Evolutionary conservation across 345 rosid species (phyloP), one percentile per base, ranked within the genome.

Genomic region (Isatis tinctoria): DNA sequence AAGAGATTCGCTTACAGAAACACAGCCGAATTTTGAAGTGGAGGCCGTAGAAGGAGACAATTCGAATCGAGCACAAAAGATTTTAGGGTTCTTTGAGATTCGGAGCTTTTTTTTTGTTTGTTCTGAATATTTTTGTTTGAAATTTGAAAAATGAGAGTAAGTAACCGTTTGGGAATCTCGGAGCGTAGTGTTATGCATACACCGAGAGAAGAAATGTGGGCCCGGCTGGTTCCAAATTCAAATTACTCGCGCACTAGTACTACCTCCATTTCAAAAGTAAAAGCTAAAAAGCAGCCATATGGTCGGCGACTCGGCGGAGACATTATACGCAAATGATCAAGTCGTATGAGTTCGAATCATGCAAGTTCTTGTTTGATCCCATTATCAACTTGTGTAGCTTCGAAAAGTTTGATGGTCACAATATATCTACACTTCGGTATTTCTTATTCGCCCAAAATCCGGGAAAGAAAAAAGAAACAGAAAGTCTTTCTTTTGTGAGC

Each of bases 151-250:
- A 16, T 0, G 14, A 28, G 56, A 17, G 39, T 9, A 33, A 39
- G 64, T 54, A 73, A 74, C 72, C 65, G 77, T 74, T 74, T 44
- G 24, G 65, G 54, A 49, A 20, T 20, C 54, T 49, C 14, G 54
- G 28, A 47, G 53, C 53, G 26, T 17, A 20, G 53, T 20, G 53
- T 44, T 36, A 36, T 36, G 3, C 4, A 36, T 8, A 8, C 18
- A 48, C 33, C 1, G 51, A 67, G 30, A 8, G 26, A 11, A 45
- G 6, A 47, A 32, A 16, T 61, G 69, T 51, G 69, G 75, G 75
- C 10, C 75, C 39, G 22, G 61, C n/a, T 39, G 32, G 43, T 28
- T 72, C 61, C 52, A 27, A 37, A 48, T 58, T 70, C 58, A 6
- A 39, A 67, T 53, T 16, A 22, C 11, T 68, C 40, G 13, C 41